Evolutionary conservation across 176 grass and related monocot genomes (phyloP), one percentile per base, ranked within the genome.

Genomic region (Carex scoparia): DNA sequence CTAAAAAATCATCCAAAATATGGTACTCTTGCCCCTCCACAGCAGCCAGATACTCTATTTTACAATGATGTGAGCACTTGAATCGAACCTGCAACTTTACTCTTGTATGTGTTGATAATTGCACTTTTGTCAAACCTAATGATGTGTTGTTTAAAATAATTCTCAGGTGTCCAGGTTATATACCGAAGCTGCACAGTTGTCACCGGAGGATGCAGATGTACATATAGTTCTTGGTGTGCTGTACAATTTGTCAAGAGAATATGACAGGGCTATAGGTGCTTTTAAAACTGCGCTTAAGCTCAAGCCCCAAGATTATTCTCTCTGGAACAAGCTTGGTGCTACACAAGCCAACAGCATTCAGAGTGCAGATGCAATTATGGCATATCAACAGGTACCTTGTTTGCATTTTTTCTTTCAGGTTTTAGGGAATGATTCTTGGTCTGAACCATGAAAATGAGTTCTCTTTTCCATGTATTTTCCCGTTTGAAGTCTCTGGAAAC

Each of bases 1-100:
- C 93, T 99, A 86, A 91, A 99, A 85, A 95, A 99, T 85, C 96
- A 99, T 91, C 93, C 93, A 87, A 99, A 91, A 88, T 99, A 99
- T 89, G 91, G 96, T 44, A 76, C 60, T 85, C 84, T 99, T 16
- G 86, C 85, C 49, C 87, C 88, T 88, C 81, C 88, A 78, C 85
- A 92, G 61, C 87, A 87, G 55, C 84, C 84, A 58, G 93, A 94
- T 92, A 89, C 88, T 81, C 82, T 81, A 46, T 99, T 95, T 94
- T 88, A 94, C 88, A 89, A 85, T 72, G 96, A 99, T 87, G 96
- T 99, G 89, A 81, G 61, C 79, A 65, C 42, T 65, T 19, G 6
- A 69, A 33, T 67, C 8, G 4, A 10, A 83, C 61, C 55, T 53
- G 9, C 40, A 66, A 69, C 30, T 81, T 65, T 49, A 51, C 68